Percentiles rank a stretch among this genome's conserved stretches.
These are phyloP conservation scores for Calocera cornea DNA, from an alignment of 768 basidiomycete genomes.

Conservation along the genomic window DNA sequence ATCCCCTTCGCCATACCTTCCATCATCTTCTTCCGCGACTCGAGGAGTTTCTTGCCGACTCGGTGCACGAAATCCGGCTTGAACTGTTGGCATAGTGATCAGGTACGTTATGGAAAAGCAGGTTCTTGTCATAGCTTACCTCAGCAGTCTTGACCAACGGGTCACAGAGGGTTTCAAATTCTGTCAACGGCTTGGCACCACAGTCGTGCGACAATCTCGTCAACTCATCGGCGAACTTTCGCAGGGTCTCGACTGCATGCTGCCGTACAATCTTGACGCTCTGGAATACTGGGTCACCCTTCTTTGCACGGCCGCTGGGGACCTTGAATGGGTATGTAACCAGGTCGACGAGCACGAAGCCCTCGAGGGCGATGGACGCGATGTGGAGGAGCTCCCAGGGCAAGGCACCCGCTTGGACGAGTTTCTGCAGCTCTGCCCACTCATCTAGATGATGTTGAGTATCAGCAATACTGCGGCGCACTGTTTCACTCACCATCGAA, in stretches of 20 bases:
- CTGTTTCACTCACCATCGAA: constrained; percentile 41
- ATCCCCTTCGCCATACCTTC: constrained; percentile 58
- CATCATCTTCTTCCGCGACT: constrained; percentile 55
- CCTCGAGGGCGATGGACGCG: constrained; percentile 55
- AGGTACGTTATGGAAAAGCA: constrained; percentile 7
- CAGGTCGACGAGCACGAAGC: constrained; percentile 54
- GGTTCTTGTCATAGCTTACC: constrained; percentile 21
- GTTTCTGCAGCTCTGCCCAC: constrained; percentile 37
- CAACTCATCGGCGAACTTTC: not conserved
- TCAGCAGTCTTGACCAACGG: constrained; percentile 26
- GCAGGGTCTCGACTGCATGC: constrained; percentile 3
- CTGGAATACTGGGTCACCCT: constrained; percentile 49
- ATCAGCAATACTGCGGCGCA: not conserved
- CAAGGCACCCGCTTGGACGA: constrained; percentile 29
- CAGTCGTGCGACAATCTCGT: constrained; percentile 25
- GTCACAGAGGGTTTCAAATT: constrained; percentile 39
- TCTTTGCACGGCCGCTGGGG: constrained; percentile 56
- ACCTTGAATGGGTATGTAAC: constrained; percentile 63
- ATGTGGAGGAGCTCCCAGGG: constrained; percentile 54
- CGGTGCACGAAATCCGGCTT: constrained; percentile 49
- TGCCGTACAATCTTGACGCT: constrained; percentile 4
- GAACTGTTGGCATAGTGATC: constrained; percentile 31
- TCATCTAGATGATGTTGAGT: constrained; percentile 32
- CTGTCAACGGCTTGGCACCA: constrained; percentile 39
- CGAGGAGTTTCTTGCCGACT: constrained; percentile 50